phyloP scores from a whole-genome alignment of 805 yeast species.

The Peterozyma toletana region DNA sequence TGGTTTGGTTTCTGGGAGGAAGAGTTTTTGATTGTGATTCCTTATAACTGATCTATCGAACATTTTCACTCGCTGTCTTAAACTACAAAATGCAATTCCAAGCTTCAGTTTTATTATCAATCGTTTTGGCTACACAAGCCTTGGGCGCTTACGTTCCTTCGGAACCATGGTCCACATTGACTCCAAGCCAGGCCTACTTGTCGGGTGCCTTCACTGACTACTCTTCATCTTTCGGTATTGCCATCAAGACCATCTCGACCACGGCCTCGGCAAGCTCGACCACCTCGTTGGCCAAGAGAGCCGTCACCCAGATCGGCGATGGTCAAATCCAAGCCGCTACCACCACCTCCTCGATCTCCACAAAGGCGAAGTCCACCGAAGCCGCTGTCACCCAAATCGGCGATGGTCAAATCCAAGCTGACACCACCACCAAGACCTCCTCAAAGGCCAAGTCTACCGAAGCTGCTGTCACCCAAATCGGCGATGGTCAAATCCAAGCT shows the following conservation, averaged over 20 bases:
- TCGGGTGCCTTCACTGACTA: constrained; percentile 51
- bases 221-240: constrained; percentile 57
- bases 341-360: constrained; percentile 19
- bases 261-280: constrained; percentile 25
- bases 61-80: neutral
- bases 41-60: neutral
- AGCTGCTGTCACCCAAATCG: constrained; percentile 43
- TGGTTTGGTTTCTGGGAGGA: too few species aligned
- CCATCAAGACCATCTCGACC: constrained; percentile 41
- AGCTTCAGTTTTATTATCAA: neutral
- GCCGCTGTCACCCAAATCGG: constrained; percentile 29
- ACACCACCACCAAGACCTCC: constrained; percentile 23
- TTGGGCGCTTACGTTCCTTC: constrained; percentile 48
- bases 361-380: constrained; percentile 19
- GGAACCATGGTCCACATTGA: constrained; percentile 59
- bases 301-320: constrained; percentile 38
- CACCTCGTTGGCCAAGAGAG: constrained; percentile 21
- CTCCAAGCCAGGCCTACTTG: constrained; percentile 46
- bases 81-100: constrained; percentile 4
- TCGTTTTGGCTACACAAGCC: constrained; percentile 28
- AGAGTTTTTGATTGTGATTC: neutral
- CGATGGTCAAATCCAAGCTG: constrained; percentile 41
- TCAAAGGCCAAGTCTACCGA: constrained; percentile 26
- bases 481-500: constrained; percentile 57
- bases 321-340: constrained; percentile 36